These are phyloP conservation scores for Podospora australis DNA, from an alignment of 495 filamentous ascomycete species.

Conservation along the genomic window DNA sequence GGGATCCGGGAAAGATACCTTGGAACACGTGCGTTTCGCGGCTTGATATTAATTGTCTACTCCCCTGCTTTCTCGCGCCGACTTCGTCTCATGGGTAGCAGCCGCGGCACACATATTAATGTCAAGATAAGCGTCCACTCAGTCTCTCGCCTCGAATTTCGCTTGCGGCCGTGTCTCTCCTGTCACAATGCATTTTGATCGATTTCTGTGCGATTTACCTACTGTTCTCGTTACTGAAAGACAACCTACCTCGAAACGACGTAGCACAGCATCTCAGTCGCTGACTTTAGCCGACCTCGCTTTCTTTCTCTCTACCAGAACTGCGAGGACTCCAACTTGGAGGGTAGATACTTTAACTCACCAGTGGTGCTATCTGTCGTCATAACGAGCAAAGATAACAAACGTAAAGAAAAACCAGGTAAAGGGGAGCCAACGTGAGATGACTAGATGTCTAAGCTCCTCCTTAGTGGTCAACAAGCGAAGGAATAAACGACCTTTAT, in stretches of 20 bases:
- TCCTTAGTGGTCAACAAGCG: neutral
- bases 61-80: constrained; percentile 1
- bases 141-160: no score
- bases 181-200: neutral
- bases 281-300: neutral
- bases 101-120: neutral
- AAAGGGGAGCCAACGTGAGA: no score
- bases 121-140: neutral
- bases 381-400: neutral
- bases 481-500: neutral
- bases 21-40: constrained; percentile 3
- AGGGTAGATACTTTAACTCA: neutral
- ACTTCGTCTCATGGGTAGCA: neutral
- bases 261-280: neutral
- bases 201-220: no score
- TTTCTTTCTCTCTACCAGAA: neutral
- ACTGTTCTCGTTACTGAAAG: no score
- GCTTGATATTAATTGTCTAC: neutral
- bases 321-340: neutral
- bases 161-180: neutral
- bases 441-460: no score
- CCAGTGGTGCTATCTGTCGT: neutral
- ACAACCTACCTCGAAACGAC: neutral
- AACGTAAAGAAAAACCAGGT: no score
- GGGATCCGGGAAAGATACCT: constrained; percentile 3